These are phyloP conservation scores for Allium fistulosum DNA, from an alignment of 106 monocot species.

Conservation along the genomic window DNA sequence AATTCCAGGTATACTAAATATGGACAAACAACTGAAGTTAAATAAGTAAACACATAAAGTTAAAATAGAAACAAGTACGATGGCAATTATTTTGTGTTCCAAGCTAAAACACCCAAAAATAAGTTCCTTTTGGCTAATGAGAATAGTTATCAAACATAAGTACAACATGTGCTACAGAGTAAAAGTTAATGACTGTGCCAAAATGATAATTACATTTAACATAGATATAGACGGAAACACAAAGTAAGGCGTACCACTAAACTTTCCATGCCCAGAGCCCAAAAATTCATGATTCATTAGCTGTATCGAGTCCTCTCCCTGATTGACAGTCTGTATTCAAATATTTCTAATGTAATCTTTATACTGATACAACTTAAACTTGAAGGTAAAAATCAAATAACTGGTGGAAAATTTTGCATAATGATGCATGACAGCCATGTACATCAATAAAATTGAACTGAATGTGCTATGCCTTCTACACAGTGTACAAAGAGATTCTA, in stretches of 20 bases:
- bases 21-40: no score
- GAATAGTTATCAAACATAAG: no score
- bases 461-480: background rate
- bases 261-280: constrained; percentile 69
- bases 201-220: no score
- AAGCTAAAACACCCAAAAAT: no score
- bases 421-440: background rate
- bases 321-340: constrained; percentile 44
- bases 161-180: no score
- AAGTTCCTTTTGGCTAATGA: no score
- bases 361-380: background rate
- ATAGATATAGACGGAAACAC: no score
- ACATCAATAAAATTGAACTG: background rate
- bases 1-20: no score
- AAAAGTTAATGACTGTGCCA: no score
- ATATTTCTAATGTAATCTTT: background rate
- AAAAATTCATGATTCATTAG: constrained; percentile 54
- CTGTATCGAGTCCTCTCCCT: constrained; percentile 27
- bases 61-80: no score
- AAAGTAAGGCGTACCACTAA: constrained; percentile 45
- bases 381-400: background rate
- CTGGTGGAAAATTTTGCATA: background rate
- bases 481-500: background rate
- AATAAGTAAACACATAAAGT: no score
- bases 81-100: no score